Conservation (phyloP, 345 rosid genomes). For the Populus tremula region DNA sequence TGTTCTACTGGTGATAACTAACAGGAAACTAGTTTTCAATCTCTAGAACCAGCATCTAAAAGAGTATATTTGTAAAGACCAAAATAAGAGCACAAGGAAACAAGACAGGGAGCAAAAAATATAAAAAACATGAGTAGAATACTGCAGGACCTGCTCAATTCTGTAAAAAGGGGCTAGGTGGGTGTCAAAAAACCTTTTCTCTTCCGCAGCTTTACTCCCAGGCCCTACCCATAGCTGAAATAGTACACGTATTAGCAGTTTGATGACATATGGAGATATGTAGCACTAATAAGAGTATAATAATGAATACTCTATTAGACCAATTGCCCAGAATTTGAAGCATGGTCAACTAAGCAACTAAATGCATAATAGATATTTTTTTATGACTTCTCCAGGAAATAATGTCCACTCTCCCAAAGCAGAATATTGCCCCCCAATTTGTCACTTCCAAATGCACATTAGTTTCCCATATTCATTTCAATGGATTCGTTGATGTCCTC, state of each 20-base stretch:
- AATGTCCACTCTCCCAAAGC: background rate
- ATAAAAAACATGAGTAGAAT: background rate
- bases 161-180: conserved; percentile 94
- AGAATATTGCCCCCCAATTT: background rate
- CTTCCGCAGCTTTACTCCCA: conserved; percentile 90
- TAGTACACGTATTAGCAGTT: conserved; percentile 19
- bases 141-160: conserved; percentile 79
- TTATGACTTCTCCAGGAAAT: background rate
- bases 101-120: conserved; percentile 5
- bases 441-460: background rate
- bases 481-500: background rate
- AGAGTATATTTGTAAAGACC: background rate
- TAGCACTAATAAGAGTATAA: background rate
- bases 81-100: conserved; percentile 1
- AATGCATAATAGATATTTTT: background rate
- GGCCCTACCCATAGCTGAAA: conserved; percentile 97
- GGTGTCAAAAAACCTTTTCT: conserved; percentile 82
- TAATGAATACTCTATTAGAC: background rate
- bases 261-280: background rate
- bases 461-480: background rate
- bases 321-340: background rate
- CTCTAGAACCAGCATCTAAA: background rate
- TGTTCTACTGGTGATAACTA: background rate
- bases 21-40: background rate
- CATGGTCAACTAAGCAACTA: background rate